Evolutionary conservation across 2,329 filamentous ascomycete genomes (phyloP), one percentile per base, ranked within the genome.

Genomic region (Scytalidium lignicola): DNA sequence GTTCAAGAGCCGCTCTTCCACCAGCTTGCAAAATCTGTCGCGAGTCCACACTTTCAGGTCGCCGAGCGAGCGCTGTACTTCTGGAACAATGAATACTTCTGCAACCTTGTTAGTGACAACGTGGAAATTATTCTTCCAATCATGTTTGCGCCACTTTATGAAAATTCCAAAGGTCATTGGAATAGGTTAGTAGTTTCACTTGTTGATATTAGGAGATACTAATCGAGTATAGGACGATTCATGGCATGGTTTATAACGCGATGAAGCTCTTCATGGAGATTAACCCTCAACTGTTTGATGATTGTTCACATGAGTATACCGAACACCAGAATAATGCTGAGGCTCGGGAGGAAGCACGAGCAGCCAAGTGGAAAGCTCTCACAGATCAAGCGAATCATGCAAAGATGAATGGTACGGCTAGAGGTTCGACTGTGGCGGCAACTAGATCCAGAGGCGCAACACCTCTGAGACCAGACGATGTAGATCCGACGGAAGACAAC

Each of bases 261-360:
- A 97, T 99, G 93, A 99, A 99, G 69, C 80, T 99, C 32, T 99
- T 99, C 70, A 99, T 99, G 93, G 93, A 99, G 68, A 96, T 99
- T 63, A 97, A 97, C 67, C 93, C 93, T 9, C 91, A 96, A 67
- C 80, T 99, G 19, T 99, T 99, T 62, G 93, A 99, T 61, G 93
- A 99, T 65, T 99, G 93, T 71, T 96, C 93, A 29, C 92, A 96
- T 64, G 91, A 97, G 56, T 99, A 99, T 70, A 95, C 91, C 4
- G 92, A 97, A 68, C 86, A 93, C 62, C 92, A 97, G 70, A 95
- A 95, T 70, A 93, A 82, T 55, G 90, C 91, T 3, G 84, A 88
- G n/a, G 82, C 89, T 52, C 83, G 91, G 49, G 86, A 96, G 68
- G 83, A 86, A 56, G 77, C 83, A 55, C 83, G 93, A 56, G 85